Evolutionary conservation across 371 early-diverging fungal species (phyloP).

Genomic region (Coemansia sp.): DNA sequence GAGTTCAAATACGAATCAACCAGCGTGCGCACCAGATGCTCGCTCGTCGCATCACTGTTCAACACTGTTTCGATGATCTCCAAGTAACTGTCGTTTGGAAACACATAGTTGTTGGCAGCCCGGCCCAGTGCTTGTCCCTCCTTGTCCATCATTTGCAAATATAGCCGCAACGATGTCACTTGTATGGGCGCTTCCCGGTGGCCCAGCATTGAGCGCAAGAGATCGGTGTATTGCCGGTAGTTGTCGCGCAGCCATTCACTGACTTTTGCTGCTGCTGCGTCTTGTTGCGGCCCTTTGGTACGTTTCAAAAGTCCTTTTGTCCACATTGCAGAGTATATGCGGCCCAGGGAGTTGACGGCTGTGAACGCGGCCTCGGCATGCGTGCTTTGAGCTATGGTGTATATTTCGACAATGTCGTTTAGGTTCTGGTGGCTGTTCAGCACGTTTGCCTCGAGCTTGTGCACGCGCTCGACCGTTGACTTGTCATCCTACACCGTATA

Average conservation of each 20-base stretch:
- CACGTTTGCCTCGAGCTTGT: conserved; percentile 57
- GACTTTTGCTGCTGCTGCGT: conserved; percentile 53
- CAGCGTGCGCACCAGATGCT: conserved; percentile 61
- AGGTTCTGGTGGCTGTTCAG: conserved; percentile 59
- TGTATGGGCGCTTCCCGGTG: conserved; percentile 75
- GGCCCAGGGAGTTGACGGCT: conserved; percentile 68
- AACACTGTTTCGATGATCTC: conserved; percentile 61
- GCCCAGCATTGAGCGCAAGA: conserved; percentile 56
- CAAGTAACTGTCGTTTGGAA: conserved; percentile 48
- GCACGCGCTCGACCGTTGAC: conserved; percentile 52
- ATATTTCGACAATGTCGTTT: conserved; percentile 62
- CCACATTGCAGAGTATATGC: conserved; percentile 68
- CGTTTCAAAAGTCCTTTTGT: conserved; percentile 65
- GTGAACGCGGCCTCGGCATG: conserved; percentile 60
- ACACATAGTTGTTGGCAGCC: conserved; percentile 43
- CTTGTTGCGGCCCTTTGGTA: background rate
- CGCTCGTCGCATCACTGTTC: conserved; percentile 58
- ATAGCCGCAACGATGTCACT: conserved; percentile 66
- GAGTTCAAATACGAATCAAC: conserved; percentile 70
- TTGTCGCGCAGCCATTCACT: conserved; percentile 73
- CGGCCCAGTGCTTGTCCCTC: conserved; percentile 57
- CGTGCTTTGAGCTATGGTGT: conserved; percentile 54
- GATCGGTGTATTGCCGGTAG: conserved; percentile 61
- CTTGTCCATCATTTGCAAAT: conserved; percentile 63
- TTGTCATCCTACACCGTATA: conserved; percentile 6